Evolutionary conservation across 768 basidiomycete genomes (phyloP).

Genomic region (Kwoniella shandongensis): DNA sequence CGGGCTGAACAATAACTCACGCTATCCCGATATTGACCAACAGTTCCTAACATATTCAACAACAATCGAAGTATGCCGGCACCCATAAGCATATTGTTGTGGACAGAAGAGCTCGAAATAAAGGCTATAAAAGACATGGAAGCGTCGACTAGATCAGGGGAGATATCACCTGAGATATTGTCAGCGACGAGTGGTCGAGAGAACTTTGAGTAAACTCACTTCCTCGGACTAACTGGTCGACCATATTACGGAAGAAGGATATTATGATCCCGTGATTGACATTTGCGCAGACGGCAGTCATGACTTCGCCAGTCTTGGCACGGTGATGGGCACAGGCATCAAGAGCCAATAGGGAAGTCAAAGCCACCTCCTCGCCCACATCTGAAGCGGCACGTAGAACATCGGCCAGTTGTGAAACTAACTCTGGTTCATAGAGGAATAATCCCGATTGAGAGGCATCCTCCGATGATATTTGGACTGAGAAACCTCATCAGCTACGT

Average conservation of each 20-base stretch:
- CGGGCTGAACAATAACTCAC: slow-evolving; percentile 43
- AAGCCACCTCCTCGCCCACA: slow-evolving; percentile 71
- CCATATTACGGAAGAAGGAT: slow-evolving; percentile 79
- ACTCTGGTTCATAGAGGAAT: slow-evolving; percentile 92
- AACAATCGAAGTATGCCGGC: slow-evolving; percentile 87
- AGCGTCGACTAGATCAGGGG: slow-evolving; percentile 62
- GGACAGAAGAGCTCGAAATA: slow-evolving; percentile 77
- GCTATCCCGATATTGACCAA: slow-evolving; percentile 65
- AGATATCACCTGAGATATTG: slow-evolving; percentile 34
- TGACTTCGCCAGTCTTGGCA: slow-evolving; percentile 76
- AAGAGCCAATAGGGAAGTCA: slow-evolving; percentile 80
- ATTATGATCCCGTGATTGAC: slow-evolving; percentile 95
- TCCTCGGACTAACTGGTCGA: slow-evolving; percentile 62
- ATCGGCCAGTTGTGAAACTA: slow-evolving; percentile 83
- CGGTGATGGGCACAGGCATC: slow-evolving; percentile 87
- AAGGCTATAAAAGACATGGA: slow-evolving; percentile 82
- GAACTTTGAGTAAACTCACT: slow-evolving; percentile 9
- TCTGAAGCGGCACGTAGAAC: slow-evolving; percentile 76
- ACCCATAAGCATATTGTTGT: slow-evolving; percentile 90
- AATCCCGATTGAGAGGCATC: slow-evolving; percentile 69
- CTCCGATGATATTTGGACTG: slow-evolving; percentile 75
- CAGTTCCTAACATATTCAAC: slow-evolving; percentile 83
- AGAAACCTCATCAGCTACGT: slow-evolving; percentile 1
- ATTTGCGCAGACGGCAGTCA: slow-evolving; percentile 87
- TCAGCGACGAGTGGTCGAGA: not conserved